Evolutionary conservation across 2,329 filamentous ascomycete genomes (phyloP).

Genomic region (Colletotrichum cuscutae): DNA sequence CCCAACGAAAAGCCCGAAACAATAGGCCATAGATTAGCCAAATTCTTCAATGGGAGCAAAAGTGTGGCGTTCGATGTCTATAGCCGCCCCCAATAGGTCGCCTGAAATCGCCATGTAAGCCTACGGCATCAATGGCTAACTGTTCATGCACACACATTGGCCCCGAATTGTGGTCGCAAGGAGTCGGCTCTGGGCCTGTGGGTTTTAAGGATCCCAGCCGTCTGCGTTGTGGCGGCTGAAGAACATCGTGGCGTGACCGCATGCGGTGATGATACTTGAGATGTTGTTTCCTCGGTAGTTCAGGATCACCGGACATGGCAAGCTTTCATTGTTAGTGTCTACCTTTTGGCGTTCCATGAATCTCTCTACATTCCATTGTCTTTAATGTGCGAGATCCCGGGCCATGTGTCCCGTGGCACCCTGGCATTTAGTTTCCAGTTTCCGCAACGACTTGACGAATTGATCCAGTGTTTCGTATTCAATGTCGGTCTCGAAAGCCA

Average conservation of each 20-base stretch:
- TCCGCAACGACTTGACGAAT: background rate
- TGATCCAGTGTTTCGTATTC: background rate
- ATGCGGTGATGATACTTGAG: conserved; percentile 8
- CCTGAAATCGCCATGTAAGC: background rate
- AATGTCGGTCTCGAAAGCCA: background rate
- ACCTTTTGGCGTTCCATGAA: background rate
- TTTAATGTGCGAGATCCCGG: background rate
- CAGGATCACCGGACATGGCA: background rate
- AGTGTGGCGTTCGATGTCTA: background rate
- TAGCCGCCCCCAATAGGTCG: background rate
- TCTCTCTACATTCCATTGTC: background rate
- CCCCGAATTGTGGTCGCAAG: background rate
- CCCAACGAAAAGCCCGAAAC: too few relatives aligned
- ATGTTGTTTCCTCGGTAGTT: background rate
- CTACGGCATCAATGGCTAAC: background rate
- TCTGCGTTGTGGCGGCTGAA: background rate
- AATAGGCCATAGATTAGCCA: too few relatives aligned
- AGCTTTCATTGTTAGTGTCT: background rate
- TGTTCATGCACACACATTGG: background rate
- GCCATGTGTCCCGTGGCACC: background rate
- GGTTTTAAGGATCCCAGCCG: background rate
- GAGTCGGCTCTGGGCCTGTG: background rate
- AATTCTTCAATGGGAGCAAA: background rate
- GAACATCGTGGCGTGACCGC: conserved; percentile 5
- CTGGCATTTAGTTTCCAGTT: background rate